A percentile compares a stretch with the other conserved stretches of the same genome.
Evolutionary conservation across 345 rosid genomes (phyloP).

Genomic region (Xanthoceras sorbifolium): DNA sequence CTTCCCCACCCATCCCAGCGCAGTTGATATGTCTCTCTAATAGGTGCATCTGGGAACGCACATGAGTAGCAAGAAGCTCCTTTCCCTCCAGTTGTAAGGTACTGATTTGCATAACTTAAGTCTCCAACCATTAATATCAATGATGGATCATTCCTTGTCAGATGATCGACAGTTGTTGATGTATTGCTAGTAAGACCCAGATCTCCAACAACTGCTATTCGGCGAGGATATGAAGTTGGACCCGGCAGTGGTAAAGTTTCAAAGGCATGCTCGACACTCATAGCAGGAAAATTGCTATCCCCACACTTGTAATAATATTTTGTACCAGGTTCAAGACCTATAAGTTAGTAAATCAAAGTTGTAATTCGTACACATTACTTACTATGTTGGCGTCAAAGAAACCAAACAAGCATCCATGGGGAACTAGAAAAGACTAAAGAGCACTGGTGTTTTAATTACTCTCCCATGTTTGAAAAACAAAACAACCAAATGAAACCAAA

Average conservation of each 20-base stretch:
- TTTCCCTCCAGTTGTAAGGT: slow-evolving; percentile 73
- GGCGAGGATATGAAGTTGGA: slow-evolving; percentile 54
- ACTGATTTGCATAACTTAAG: slow-evolving; percentile 79
- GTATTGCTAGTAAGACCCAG: slow-evolving; percentile 84
- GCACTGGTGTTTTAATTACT: not conserved
- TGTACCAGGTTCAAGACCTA: slow-evolving; percentile 66
- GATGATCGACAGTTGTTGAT: slow-evolving; percentile 71
- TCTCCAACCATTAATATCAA: slow-evolving; percentile 80
- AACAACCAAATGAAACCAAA: not conserved
- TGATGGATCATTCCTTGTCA: slow-evolving; percentile 64
- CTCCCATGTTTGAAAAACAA: not conserved
- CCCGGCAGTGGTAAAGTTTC: slow-evolving; percentile 55
- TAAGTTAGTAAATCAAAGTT: not conserved
- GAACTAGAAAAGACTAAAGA: not conserved
- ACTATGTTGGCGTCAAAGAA: not conserved
- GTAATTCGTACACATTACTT: not conserved
- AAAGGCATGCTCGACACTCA: slow-evolving; percentile 64
- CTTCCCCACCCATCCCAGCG: slow-evolving; percentile 99
- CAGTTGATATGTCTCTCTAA: slow-evolving; percentile 86
- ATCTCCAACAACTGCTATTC: slow-evolving; percentile 78
- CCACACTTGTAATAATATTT: slow-evolving; percentile 76
- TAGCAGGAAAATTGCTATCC: slow-evolving; percentile 70
- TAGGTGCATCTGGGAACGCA: slow-evolving; percentile 71
- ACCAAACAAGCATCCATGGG: not conserved
- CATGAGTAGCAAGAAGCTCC: slow-evolving; percentile 75